Evolutionary conservation across 176 grass and related monocot genomes (phyloP), one percentile per base, ranked within the genome.

Genomic region (Eleusine indica): DNA sequence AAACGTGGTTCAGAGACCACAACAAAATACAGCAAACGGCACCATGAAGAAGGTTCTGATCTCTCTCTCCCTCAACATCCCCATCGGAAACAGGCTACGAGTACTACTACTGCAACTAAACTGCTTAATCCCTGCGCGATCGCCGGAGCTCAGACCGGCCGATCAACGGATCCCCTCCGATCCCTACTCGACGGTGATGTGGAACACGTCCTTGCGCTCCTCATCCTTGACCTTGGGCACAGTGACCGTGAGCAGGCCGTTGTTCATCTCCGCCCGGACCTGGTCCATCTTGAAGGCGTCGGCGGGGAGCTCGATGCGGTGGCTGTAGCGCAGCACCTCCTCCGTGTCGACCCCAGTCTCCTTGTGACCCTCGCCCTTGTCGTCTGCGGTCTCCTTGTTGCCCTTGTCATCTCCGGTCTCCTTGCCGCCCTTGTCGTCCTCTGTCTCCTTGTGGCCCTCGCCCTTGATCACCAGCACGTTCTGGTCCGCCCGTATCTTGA

Each of bases 231-330:
- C 29, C 91, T 86, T 97, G 51, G 91, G 94, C 56, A 97, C 64
- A 28, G 88, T 85, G 12, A 93, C 81, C 82, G 60, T 89, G 62
- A 97, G 94, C 70, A 91, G 49, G 39, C 94, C 94, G 22, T 94
- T 88, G 82, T 94, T 97, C 94, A 91, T 97, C 91, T 88, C 91
- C 4, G 82, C 94, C 71, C 70, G 85, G 81, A 94, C 83, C 89
- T 82, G 60, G 74, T 97, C 91, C 89, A 97, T 73, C 87, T 66
- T 84, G 79, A 67, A 91, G 3, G 47, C 53, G 47, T 88, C 87
- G 0, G 46, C 21, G 39, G 91, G 66, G 42, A 94, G 68, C 2
- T 88, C 75, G 76, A 96, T 89, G 74, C 77, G 76, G 73, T 40
- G 44, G 68, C 73, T 71, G 80, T 85, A 91, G 60, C 49, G 69